phyloP scores from a whole-genome alignment of 2,329 filamentous ascomycete species.

The Cryphonectria parasitica region DNA sequence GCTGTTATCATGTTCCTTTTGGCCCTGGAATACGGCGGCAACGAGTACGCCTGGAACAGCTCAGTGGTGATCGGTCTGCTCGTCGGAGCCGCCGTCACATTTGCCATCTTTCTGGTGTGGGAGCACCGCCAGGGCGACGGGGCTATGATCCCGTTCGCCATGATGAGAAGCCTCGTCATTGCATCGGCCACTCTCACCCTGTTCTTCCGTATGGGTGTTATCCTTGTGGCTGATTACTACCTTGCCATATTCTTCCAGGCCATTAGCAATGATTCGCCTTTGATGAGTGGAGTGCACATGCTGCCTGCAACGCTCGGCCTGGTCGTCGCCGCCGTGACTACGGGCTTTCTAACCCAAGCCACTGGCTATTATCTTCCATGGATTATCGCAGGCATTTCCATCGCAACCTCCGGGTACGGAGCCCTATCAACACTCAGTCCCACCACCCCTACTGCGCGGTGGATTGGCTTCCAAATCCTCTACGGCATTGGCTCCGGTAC shows the following conservation, averaged over 20 bases:
- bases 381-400: not conserved
- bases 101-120: slow-evolving; percentile 9
- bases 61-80: slow-evolving; percentile 46
- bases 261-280: not conserved
- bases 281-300: slow-evolving; percentile 10
- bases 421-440: too few species aligned
- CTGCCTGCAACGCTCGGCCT: slow-evolving; percentile 4
- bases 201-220: not conserved
- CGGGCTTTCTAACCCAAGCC: not conserved
- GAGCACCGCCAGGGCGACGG: slow-evolving; percentile 3
- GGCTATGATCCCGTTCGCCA: slow-evolving; percentile 5
- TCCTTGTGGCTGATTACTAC: not conserved
- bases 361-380: not conserved
- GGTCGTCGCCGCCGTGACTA: not conserved
- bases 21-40: slow-evolving; percentile 49
- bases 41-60: slow-evolving; percentile 45
- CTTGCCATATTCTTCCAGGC: slow-evolving; percentile 22
- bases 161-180: not conserved
- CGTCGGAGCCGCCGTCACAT: not conserved
- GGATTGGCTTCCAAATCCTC: too few species aligned
- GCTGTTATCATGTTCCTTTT: slow-evolving; percentile 51
- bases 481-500: too few species aligned
- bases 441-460: too few species aligned
- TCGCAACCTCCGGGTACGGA: not conserved
- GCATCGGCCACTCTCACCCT: too few species aligned